phyloP scores from a whole-genome alignment of 257 asterid species.

The Capsicum chinense region DNA sequence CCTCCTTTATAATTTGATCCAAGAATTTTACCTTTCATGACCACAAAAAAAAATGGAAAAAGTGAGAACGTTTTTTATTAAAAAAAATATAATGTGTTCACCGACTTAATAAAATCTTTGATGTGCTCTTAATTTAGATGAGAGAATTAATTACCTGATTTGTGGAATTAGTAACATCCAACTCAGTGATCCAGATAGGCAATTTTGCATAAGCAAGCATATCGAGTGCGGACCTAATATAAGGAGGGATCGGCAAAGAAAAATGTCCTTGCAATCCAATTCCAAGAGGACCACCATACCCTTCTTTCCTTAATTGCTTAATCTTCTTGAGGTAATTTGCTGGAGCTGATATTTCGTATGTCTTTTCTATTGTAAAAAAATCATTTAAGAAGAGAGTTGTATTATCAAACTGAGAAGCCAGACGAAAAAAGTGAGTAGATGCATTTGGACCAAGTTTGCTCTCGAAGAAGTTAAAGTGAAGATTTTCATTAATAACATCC shows the following conservation, averaged over 20 bases:
- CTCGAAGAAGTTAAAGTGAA: conserved; percentile 55
- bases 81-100: no score
- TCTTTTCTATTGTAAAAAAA: conserved; percentile 58
- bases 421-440: conserved; percentile 39
- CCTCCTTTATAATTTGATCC: conserved; percentile 54
- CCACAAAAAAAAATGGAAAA: neutral
- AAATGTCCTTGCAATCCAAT: conserved; percentile 46
- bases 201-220: conserved; percentile 48
- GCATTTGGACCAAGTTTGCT: conserved; percentile 47
- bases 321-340: conserved; percentile 48
- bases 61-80: neutral
- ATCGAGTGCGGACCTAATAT: conserved; percentile 55
- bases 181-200: conserved; percentile 77
- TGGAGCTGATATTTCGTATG: conserved; percentile 39
- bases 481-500: conserved; percentile 74
- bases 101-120: neutral
- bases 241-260: conserved; percentile 47
- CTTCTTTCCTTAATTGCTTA: conserved; percentile 45
- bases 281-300: conserved; percentile 44
- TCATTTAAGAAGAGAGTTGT: conserved; percentile 61
- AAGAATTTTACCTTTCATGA: conserved; percentile 38
- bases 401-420: conserved; percentile 46
- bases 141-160: conserved; percentile 45
- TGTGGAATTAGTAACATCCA: conserved; percentile 46
- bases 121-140: neutral